These are phyloP conservation scores for Bisporella sp. DNA, from an alignment of 2,329 filamentous ascomycete species.

Conservation along the genomic window DNA sequence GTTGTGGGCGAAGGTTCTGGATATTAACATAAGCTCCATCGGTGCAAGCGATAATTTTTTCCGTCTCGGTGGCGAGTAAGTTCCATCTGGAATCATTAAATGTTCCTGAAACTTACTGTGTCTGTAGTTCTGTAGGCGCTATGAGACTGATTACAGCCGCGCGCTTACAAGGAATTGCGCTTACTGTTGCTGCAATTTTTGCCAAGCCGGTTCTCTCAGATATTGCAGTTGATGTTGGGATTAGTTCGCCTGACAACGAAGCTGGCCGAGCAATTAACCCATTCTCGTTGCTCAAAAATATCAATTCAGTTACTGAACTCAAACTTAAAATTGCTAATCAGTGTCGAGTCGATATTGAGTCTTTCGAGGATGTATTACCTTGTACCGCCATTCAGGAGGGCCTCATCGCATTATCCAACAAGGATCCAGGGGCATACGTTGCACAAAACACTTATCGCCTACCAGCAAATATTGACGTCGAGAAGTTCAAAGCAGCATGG, in stretches of 20 bases:
- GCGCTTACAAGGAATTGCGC: slow-evolving; percentile 20
- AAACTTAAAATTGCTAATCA: neutral
- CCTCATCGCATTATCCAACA: slow-evolving; percentile 29
- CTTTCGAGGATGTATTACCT: neutral
- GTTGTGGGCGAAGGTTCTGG: neutral
- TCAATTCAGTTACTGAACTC: neutral
- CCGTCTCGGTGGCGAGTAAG: slow-evolving; percentile 28
- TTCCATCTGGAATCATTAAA: no score
- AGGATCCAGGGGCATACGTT: slow-evolving; percentile 29
- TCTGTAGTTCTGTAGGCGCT: slow-evolving; percentile 23
- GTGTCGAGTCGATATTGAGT: neutral
- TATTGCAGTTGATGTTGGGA: neutral
- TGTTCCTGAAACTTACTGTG: no score
- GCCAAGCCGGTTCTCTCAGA: neutral
- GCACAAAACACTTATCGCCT: slow-evolving; percentile 19
- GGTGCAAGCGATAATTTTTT: slow-evolving; percentile 32
- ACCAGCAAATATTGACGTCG: slow-evolving; percentile 8
- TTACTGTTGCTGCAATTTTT: slow-evolving; percentile 37
- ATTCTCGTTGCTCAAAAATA: neutral
- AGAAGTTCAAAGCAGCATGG: slow-evolving; percentile 18
- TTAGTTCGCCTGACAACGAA: neutral
- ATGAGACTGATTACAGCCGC: slow-evolving; percentile 39
- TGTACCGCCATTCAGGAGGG: slow-evolving; percentile 27
- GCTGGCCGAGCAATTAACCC: neutral
- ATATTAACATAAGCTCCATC: neutral